Evolutionary conservation across 345 rosid genomes (phyloP).

Genomic region (Pistacia integerrima): DNA sequence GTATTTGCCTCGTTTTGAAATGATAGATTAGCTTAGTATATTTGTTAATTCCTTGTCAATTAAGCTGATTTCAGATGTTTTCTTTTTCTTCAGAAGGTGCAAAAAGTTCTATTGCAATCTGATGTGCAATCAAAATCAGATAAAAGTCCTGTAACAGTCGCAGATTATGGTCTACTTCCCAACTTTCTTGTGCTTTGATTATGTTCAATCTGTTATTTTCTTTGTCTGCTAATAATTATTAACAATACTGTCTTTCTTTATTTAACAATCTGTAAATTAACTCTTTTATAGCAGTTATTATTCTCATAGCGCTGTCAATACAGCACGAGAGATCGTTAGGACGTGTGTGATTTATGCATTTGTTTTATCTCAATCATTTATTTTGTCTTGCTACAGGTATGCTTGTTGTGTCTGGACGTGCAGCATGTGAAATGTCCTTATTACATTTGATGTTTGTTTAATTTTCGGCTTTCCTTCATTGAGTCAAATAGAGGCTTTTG

Average conservation of each 20-base stretch:
- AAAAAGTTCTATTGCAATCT: slow-evolving; percentile 75
- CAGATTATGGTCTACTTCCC: slow-evolving; percentile 80
- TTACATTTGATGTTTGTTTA: neutral
- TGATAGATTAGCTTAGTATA: neutral
- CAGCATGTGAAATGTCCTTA: neutral
- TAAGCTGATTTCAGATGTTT: slow-evolving; percentile 14
- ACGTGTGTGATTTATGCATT: neutral
- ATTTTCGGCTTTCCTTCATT: neutral
- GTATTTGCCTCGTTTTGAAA: neutral
- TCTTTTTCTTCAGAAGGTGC: slow-evolving; percentile 69
- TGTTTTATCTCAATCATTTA: neutral
- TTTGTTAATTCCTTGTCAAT: neutral
- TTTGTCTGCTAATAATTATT: neutral
- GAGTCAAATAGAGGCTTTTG: neutral
- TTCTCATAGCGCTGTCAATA: neutral
- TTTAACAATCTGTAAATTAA: neutral
- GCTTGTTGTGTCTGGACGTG: neutral
- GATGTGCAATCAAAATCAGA: slow-evolving; percentile 92
- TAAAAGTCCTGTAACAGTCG: slow-evolving; percentile 92
- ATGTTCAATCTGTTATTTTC: neutral
- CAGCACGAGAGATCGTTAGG: neutral
- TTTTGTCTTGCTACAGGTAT: neutral
- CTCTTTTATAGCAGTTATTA: neutral
- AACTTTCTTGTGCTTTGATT: slow-evolving; percentile 10
- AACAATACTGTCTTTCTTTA: neutral